Evolutionary conservation across 208 protist genomes (phyloP), one percentile per base, ranked within the genome.

Genomic region (Naegleria gruberi): DNA sequence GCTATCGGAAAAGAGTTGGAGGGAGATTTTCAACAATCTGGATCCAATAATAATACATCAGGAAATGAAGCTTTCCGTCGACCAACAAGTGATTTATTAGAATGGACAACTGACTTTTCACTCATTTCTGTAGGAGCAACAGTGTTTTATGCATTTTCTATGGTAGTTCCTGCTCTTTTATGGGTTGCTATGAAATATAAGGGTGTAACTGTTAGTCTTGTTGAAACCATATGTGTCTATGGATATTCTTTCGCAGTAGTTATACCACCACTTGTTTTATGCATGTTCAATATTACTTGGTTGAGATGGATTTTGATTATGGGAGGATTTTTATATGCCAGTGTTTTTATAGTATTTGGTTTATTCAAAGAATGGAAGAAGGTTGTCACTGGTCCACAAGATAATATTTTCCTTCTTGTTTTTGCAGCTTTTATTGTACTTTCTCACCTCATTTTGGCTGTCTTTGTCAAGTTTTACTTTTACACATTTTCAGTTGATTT

Each of bases 81-180:
- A 82, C 15, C n/a, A 15, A 46, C 10, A 40, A 17, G 17, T 19
- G 6, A 17, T 46, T 26, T 84, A 17, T 46, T 84, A 45, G 43
- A 87, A 19, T 87, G 83, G 83, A 87, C 83, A 26, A 12, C 34
- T 34, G 46, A 89, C n/a, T 89, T 89, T 41, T 89, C 46, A 34
- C 4, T 74, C 1, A 12, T 74, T 43, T 74, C 37, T 44, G 37
- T 57, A 5, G 85, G 46, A n/a, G 7, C 46, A 44, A 89, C 37
- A 12, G 30, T 89, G 15, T 57, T 89, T 10, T 89, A 89, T 74
- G n/a, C 12, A 40, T 89, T 41, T 74, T 41, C 41, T 1, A 10
- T 37, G 5, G 5, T 89, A 4, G 46, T 74, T 17, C 85, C 85
- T 41, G 37, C 41, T 4, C 23, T 74, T 23, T 44, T 89, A 10